Conservation (phyloP, 1,284 basidiomycete species). For the Phlebopus sp. region DNA sequence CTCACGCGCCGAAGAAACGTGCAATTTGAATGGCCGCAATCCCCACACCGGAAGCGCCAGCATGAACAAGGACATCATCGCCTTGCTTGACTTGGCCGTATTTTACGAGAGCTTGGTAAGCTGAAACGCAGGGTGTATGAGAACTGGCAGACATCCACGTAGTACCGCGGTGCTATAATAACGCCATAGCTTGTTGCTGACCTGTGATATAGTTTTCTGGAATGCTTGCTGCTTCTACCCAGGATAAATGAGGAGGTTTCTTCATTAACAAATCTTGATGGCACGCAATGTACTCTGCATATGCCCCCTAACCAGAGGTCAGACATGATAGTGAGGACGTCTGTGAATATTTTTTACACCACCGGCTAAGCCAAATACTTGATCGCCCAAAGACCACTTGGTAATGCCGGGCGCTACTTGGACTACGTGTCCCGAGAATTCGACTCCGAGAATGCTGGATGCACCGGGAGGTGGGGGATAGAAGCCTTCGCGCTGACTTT, state of each 20-base stretch:
- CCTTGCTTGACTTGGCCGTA: conserved; percentile 69
- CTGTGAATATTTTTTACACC: conserved; percentile 45
- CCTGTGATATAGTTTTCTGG: conserved; percentile 88
- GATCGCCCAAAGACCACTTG: conserved; percentile 73
- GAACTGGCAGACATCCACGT: too few relatives aligned
- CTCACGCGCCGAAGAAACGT: conserved; percentile 70
- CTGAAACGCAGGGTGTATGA: conserved; percentile 36
- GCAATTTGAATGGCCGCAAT: conserved; percentile 90
- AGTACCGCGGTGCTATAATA: background rate
- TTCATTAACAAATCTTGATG: conserved; percentile 66
- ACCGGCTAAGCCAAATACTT: conserved; percentile 80
- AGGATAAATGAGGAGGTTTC: conserved; percentile 77
- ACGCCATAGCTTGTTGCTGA: conserved; percentile 28
- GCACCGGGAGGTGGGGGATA: conserved; percentile 82
- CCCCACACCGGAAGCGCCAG: conserved; percentile 89
- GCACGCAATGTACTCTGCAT: conserved; percentile 84
- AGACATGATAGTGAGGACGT: conserved; percentile 5
- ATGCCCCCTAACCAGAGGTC: conserved; percentile 66
- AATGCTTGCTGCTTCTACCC: conserved; percentile 82
- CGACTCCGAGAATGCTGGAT: conserved; percentile 83
- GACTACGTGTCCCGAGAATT: conserved; percentile 79
- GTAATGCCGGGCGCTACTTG: conserved; percentile 54
- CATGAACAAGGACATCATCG: conserved; percentile 84
- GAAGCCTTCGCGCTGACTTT: conserved; percentile 70
- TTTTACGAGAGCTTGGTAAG: conserved; percentile 79